These are phyloP conservation scores for Ceratocystis destructans DNA, from an alignment of 2,329 filamentous ascomycete genomes.

Conservation along the genomic window DNA sequence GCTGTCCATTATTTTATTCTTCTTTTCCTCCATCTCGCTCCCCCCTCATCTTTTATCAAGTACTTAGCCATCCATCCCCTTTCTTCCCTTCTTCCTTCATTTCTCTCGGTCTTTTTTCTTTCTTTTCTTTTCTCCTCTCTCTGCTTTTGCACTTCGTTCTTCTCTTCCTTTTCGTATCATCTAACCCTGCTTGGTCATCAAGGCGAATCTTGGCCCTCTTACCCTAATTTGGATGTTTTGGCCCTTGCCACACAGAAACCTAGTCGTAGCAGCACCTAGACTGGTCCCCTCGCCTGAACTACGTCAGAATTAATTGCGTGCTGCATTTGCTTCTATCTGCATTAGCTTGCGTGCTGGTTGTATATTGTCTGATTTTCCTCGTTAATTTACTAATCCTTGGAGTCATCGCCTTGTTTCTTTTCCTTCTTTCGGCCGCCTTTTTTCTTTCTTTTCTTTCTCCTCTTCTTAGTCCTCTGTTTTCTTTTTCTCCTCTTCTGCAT, in stretches of 20 bases:
- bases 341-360: constrained; percentile 12
- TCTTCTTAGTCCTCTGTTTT: background rate
- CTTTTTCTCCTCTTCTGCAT: background rate
- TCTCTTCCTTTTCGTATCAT: constrained; percentile 12
- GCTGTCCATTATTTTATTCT: background rate
- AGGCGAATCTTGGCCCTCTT: constrained; percentile 11
- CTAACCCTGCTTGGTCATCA: constrained; percentile 6
- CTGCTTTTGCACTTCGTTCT: constrained; percentile 13
- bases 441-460: background rate
- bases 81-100: background rate
- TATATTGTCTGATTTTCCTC: constrained; percentile 13
- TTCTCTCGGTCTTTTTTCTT: background rate
- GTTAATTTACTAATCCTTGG: constrained; percentile 5
- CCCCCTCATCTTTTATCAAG: too few species aligned
- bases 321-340: constrained; percentile 11
- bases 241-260: constrained; percentile 3
- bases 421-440: constrained; percentile 5
- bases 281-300: constrained; percentile 1
- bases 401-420: constrained; percentile 8
- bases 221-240: constrained; percentile 13
- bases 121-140: constrained; percentile 17
- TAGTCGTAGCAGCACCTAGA: background rate
- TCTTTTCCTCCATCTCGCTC: background rate
- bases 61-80: background rate
- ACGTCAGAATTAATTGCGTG: constrained; percentile 12